A percentile compares a stretch with the other conserved stretches of the same genome.
Conservation (phyloP, 805 yeast genomes). For the Teunomyces barrocoloradensis region DNA sequence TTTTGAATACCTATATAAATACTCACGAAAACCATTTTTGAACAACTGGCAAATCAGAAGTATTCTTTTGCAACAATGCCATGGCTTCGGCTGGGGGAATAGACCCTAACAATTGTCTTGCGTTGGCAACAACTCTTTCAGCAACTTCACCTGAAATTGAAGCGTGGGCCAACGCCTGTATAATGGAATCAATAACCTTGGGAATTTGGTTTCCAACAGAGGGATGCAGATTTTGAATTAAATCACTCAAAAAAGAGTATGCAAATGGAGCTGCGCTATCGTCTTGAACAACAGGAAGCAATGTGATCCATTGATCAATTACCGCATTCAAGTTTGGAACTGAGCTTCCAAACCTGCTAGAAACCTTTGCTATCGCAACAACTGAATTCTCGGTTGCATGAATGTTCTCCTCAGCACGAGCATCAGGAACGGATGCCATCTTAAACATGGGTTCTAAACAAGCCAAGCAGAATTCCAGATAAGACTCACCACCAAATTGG, state of each 20-base stretch:
- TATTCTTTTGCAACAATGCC: conserved; percentile 58
- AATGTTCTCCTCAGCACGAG: conserved; percentile 79
- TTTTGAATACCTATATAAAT: neutral
- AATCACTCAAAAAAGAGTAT: conserved; percentile 64
- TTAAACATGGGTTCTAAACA: conserved; percentile 75
- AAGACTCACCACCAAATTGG: conserved; percentile 65
- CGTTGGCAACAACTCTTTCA: conserved; percentile 55
- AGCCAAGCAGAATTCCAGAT: conserved; percentile 60
- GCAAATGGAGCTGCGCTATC: conserved; percentile 85
- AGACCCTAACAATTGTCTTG: conserved; percentile 60
- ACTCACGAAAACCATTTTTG: conserved; percentile 51
- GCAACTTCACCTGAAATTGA: conserved; percentile 73
- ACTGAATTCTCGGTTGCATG: conserved; percentile 85
- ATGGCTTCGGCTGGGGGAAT: conserved; percentile 71
- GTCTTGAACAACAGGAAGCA: conserved; percentile 81
- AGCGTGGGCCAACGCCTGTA: conserved; percentile 70
- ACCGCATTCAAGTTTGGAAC: conserved; percentile 64
- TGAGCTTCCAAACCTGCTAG: conserved; percentile 57
- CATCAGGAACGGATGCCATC: conserved; percentile 72
- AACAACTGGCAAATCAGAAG: conserved; percentile 58
- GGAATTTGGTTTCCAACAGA: conserved; percentile 54
- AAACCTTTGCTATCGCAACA: conserved; percentile 79
- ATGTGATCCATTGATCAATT: conserved; percentile 71
- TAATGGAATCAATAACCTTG: conserved; percentile 62
- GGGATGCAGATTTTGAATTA: conserved; percentile 33